Base-by-base conservation (phyloP, 805 yeast genomes). In the Teunomyces kruisii region DNA sequence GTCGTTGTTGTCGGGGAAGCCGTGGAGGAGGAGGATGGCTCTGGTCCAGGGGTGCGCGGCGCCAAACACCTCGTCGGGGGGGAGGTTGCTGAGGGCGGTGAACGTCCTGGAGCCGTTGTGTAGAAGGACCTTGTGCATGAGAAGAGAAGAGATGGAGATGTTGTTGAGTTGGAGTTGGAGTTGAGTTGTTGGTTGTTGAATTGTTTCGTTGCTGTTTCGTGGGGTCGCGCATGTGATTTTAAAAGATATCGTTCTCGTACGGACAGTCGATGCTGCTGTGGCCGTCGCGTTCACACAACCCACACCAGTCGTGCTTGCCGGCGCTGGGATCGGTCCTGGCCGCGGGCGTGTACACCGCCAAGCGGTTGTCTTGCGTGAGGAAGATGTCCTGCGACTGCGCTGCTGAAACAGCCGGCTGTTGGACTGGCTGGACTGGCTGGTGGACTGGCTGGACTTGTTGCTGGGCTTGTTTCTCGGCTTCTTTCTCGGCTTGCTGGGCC, bases 251-350 rank as follows among this genome's bases (percentile, higher is more conserved):
- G 52, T 79, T 78, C 53, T 84, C 95, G 59, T 80, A 89, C 0
- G 97, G 97, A 65, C 99, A 92, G 45, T 89, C 89, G 26, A 83
- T 72, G 51, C 94, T 86, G 39, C 82, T 84, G 59, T 92, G 99
- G 0, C 98, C 99, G 37, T 80, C 83, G 44, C 88, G 72, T 62
- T 92, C 98, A 67, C 99, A 92, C 43, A 89, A 71, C 0, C 96
- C 96, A 68, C 99, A 92, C 96, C 97, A 92, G 50, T 80, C 75
- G 22, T 69, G 69, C 36, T 91, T 75, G 1, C 96, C 96, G 2
- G 80, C 81, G 0, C 90, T 74, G 0, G 91, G 86, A 59, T 88
- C 94, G 10, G 65, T 58, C 15, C 65, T 62, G 1, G 54, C 59
- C 3, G 69, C 67, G 0, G 88, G 86, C 32, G 66, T 61, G 46